Base-by-base conservation (phyloP, 192 early-diverging fungal genomes). In the Backusella liffmaniae region DNA sequence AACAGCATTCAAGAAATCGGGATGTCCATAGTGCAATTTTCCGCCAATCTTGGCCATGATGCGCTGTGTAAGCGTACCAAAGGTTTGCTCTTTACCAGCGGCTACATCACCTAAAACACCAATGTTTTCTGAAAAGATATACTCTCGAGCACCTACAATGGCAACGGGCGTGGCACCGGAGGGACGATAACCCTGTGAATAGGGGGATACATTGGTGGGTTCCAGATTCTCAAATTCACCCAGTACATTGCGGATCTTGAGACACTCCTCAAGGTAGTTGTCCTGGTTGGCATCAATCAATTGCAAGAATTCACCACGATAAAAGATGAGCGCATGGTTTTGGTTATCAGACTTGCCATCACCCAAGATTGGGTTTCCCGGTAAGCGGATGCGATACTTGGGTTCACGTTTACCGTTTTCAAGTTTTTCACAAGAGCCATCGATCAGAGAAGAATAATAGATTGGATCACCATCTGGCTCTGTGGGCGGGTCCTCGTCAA, bases 341-440 rank as follows among this genome's bases (percentile, higher is more conserved):
- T 95, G 95, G 80, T 96, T 96, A 81, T 94, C 94, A 0, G 93
- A 93, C 84, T 96, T 96, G 56, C 95, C 95, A 79, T 96, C 94
- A 29, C 95, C 95, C n/a, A 96, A 83, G 75, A 96, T 95, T 4
- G 95, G 93, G 79, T 93, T 92, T 9, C 94, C 94, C 1, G 94
- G 94, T 10, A 95, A 83, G 67, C 91, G 87, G 23, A 95, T 88
- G 30, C 92, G 87, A 77, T 91, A 94, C 75, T 88, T 87, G 23
- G 94, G 94, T 79, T 89, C 92, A 78, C 92, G 89, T 70, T 89
- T 88, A n/a, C 94, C 94, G 67, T 94, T 85, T 13, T 86, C 83
- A 34, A 86, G 77, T 35, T 88, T 68, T 78, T 92, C 86, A 66
- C 92, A 94, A 51, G 88, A 85, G 4, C 94, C 94, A 79, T 95